These are phyloP conservation scores for Sclerotinia subarctica DNA, from an alignment of 2,329 filamentous ascomycete genomes.

Conservation along the genomic window DNA sequence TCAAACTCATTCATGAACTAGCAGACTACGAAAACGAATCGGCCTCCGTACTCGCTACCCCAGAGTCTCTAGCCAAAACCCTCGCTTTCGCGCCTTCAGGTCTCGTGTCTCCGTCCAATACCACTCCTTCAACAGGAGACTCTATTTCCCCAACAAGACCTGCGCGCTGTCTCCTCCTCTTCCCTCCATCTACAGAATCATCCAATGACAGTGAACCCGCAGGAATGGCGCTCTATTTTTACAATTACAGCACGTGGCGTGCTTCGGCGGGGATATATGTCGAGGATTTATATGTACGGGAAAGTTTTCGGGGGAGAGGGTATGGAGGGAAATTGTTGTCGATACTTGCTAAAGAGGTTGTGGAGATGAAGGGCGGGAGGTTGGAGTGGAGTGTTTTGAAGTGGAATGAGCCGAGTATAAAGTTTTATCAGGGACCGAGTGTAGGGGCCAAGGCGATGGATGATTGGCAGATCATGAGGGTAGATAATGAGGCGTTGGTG, in stretches of 20 bases:
- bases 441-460: conserved; percentile 63
- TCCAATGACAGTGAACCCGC: conserved; percentile 42
- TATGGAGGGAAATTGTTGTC: conserved; percentile 76
- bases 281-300: conserved; percentile 84
- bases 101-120: conserved; percentile 45
- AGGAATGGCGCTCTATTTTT: conserved; percentile 88
- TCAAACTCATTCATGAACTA: conserved; percentile 77
- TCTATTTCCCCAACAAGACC: conserved; percentile 56
- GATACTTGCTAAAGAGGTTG: conserved; percentile 74
- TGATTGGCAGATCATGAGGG: conserved; percentile 73
- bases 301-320: conserved; percentile 66
- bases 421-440: conserved; percentile 66
- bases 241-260: conserved; percentile 94
- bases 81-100: conserved; percentile 67
- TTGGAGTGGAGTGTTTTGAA: conserved; percentile 90
- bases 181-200: conserved; percentile 42
- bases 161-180: conserved; percentile 72
- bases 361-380: conserved; percentile 67
- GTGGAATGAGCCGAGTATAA: conserved; percentile 88
- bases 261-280: conserved; percentile 86
- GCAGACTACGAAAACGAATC: conserved; percentile 83
- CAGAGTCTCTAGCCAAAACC: conserved; percentile 66
- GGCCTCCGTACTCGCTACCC: conserved; percentile 72
- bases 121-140: conserved; percentile 46
- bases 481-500: conserved; percentile 62